These are phyloP conservation scores for Lachancea kluyveri DNA, from an alignment of 805 yeast genomes.

Conservation along the genomic window DNA sequence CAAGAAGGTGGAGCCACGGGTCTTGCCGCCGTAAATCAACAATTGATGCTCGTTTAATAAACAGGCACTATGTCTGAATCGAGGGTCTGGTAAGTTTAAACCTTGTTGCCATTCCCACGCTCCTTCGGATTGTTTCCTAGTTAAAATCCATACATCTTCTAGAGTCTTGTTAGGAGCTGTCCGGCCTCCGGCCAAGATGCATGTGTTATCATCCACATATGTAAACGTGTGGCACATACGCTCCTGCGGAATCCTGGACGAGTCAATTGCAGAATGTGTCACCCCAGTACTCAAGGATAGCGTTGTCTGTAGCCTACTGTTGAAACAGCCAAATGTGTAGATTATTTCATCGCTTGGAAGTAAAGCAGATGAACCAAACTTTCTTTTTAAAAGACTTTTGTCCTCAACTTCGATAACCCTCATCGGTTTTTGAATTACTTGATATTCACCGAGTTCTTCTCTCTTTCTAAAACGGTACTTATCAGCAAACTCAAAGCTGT, in stretches of 20 bases:
- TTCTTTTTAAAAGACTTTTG: slow-evolving; percentile 14
- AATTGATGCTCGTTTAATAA: slow-evolving; percentile 25
- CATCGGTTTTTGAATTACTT: slow-evolving; percentile 3
- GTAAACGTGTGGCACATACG: slow-evolving; percentile 58
- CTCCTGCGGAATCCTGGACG: slow-evolving; percentile 20
- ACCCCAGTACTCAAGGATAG: too few relatives aligned
- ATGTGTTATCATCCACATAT: slow-evolving; percentile 19
- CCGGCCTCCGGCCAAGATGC: slow-evolving; percentile 61
- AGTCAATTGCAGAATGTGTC: neutral
- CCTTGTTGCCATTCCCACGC: slow-evolving; percentile 36
- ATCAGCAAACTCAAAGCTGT: slow-evolving; percentile 8
- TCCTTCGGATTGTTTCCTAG: slow-evolving; percentile 4
- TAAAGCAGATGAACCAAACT: slow-evolving; percentile 19
- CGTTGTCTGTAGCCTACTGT: slow-evolving; percentile 21
- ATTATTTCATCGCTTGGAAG: slow-evolving; percentile 7
- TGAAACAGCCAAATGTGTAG: slow-evolving; percentile 33
- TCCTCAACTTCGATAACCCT: slow-evolving; percentile 1
- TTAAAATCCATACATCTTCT: slow-evolving; percentile 39
- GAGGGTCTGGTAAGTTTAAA: slow-evolving; percentile 36
- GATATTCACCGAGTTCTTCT: too few relatives aligned
- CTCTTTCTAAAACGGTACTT: neutral
- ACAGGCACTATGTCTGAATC: slow-evolving; percentile 48
- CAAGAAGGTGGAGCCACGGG: slow-evolving; percentile 17
- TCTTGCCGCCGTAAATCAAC: slow-evolving; percentile 48
- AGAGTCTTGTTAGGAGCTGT: slow-evolving; percentile 47